Percentiles rank a stretch among this genome's conserved stretches.
Evolutionary conservation across 148 eudicot species (phyloP).

Genomic region (Camellia sinensis): DNA sequence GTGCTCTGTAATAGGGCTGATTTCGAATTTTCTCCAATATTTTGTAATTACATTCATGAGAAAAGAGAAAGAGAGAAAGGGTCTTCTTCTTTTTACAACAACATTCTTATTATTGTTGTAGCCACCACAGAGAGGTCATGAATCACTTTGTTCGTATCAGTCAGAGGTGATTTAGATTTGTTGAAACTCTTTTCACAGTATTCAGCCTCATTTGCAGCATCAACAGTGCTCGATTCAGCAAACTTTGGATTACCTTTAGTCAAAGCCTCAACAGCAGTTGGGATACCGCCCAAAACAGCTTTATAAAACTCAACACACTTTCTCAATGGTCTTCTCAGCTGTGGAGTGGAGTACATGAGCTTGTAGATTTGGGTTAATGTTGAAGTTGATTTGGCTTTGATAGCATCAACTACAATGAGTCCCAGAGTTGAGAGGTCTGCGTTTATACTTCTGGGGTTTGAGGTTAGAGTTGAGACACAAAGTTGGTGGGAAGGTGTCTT

Average conservation of each 20-base stretch:
- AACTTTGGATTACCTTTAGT: constrained; percentile 1
- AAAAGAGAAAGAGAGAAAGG: background rate
- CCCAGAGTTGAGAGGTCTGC: background rate
- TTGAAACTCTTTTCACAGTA: background rate
- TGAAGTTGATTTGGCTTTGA: too few relatives aligned
- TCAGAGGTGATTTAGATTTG: background rate
- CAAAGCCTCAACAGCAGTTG: background rate
- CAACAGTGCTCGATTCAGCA: background rate
- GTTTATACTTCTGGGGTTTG: background rate
- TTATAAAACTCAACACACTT: background rate
- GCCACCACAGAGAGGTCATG: constrained; percentile 1
- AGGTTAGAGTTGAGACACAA: background rate
- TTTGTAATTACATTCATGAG: too few relatives aligned
- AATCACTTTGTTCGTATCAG: background rate
- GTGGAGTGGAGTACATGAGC: background rate
- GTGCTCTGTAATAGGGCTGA: too few relatives aligned
- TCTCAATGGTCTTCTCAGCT: background rate
- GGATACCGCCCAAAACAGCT: background rate
- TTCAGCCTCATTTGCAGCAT: background rate
- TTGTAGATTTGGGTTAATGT: background rate
- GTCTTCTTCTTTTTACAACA: background rate
- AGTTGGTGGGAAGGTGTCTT: background rate
- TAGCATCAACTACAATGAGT: background rate
- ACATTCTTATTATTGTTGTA: background rate
- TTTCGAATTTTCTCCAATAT: too few relatives aligned